Conservation (phyloP, 2,329 filamentous ascomycete genomes). For the Arthroderma sp. region DNA sequence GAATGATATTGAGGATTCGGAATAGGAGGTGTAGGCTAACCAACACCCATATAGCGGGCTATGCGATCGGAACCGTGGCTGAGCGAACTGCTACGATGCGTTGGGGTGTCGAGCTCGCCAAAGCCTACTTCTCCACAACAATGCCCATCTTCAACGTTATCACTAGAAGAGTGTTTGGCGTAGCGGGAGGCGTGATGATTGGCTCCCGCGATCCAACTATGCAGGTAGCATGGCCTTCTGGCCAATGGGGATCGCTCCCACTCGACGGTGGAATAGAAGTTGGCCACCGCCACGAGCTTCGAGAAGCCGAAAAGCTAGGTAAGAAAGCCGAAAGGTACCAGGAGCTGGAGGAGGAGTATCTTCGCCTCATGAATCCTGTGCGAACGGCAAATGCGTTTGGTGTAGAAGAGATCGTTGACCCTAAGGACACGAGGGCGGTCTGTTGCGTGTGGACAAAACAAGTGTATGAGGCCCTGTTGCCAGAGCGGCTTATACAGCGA, state of each 20-base stretch:
- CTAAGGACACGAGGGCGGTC: slow-evolving; percentile 43
- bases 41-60: slow-evolving; percentile 31
- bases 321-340: slow-evolving; percentile 39
- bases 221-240: slow-evolving; percentile 51
- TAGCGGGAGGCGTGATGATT: slow-evolving; percentile 52
- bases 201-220: slow-evolving; percentile 48
- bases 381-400: slow-evolving; percentile 51
- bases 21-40: slow-evolving; percentile 6
- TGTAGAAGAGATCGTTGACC: slow-evolving; percentile 53
- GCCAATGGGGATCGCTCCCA: slow-evolving; percentile 49
- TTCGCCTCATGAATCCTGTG: slow-evolving; percentile 50
- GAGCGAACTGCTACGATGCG: slow-evolving; percentile 52
- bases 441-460: slow-evolving; percentile 43
- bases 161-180: slow-evolving; percentile 47
- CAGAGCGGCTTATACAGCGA: slow-evolving; percentile 33
- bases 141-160: slow-evolving; percentile 52
- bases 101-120: slow-evolving; percentile 48
- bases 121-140: slow-evolving; percentile 50
- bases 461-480: slow-evolving; percentile 42
- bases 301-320: slow-evolving; percentile 39
- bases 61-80: slow-evolving; percentile 50
- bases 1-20: not conserved
- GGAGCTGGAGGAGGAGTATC: slow-evolving; percentile 47
- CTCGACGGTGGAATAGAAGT: slow-evolving; percentile 53
- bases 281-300: slow-evolving; percentile 47